Conservation (phyloP, 2,329 filamentous ascomycete genomes). For the Neurospora crassa region DNA sequence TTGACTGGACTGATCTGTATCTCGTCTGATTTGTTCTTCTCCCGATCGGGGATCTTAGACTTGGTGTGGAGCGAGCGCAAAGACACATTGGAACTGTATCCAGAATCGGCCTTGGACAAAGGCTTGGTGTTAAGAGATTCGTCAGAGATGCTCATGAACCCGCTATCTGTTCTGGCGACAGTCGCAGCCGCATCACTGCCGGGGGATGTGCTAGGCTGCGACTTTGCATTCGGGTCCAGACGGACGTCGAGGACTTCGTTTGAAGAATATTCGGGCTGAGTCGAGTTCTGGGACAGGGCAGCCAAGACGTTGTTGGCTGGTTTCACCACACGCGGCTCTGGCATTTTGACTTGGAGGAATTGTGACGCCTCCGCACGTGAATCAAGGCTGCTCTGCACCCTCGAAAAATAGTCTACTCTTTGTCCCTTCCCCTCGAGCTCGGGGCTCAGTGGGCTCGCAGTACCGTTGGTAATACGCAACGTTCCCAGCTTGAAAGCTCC, state of each 20-base stretch:
- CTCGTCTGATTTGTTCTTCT: constrained; percentile 10
- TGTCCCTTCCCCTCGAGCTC: constrained; percentile 14
- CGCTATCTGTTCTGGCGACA: constrained; percentile 37
- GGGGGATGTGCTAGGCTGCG: constrained; percentile 17
- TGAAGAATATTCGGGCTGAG: constrained; percentile 23
- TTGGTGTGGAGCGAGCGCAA: constrained; percentile 40
- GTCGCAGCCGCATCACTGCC: constrained; percentile 15
- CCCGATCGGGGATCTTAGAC: constrained; percentile 19
- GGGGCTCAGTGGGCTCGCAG: constrained; percentile 41
- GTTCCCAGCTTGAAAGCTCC: constrained; percentile 55
- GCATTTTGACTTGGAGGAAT: constrained; percentile 3
- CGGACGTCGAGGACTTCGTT: constrained; percentile 31
- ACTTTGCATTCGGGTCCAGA: constrained; percentile 35
- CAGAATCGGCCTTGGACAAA: constrained; percentile 49
- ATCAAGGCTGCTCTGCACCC: neutral
- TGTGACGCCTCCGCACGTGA: neutral
- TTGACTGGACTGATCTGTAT: constrained; percentile 4
- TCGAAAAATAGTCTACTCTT: constrained; percentile 9
- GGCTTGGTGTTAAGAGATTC: constrained; percentile 30
- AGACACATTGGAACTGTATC: constrained; percentile 52
- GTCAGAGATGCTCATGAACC: constrained; percentile 35
- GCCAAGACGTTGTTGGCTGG: constrained; percentile 5
- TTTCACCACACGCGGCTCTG: constrained; percentile 4
- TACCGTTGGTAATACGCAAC: constrained; percentile 52
- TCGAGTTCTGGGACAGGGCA: neutral